phyloP scores from a whole-genome alignment of 2,329 filamentous ascomycete genomes.

The Neofusicoccum cordaticola region DNA sequence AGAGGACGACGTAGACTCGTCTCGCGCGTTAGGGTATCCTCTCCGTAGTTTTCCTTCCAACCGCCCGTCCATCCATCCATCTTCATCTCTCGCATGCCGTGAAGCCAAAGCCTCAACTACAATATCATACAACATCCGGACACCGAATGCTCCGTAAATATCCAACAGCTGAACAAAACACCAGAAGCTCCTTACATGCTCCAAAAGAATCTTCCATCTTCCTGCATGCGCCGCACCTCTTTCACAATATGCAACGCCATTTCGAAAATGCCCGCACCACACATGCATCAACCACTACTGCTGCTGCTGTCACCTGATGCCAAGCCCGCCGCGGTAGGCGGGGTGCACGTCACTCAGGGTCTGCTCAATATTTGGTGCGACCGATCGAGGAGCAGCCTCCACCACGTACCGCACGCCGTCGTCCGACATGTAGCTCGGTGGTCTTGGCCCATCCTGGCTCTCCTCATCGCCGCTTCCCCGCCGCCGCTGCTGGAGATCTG shows the following conservation, averaged over 20 bases:
- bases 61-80: neutral
- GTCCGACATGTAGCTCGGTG: slow-evolving; percentile 74
- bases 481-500: neutral
- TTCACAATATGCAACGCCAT: neutral
- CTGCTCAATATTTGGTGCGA: neutral
- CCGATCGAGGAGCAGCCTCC: slow-evolving; percentile 50
- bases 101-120: neutral
- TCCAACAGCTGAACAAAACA: neutral
- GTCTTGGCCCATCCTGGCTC: slow-evolving; percentile 43
- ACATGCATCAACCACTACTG: neutral
- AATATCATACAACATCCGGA: neutral
- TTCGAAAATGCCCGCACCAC: neutral
- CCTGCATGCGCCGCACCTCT: neutral
- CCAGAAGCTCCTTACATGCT: neutral
- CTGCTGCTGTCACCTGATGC: neutral
- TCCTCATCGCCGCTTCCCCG: neutral
- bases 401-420: slow-evolving; percentile 72
- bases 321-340: neutral
- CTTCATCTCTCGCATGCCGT: neutral
- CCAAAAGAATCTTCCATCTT: neutral
- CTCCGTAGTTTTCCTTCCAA: neutral
- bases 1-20: neutral
- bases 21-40: slow-evolving; percentile 6
- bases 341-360: slow-evolving; percentile 6
- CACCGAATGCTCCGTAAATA: slow-evolving; percentile 2